Base-by-base conservation (phyloP, 2,329 filamentous ascomycete species). In the Drechslera avenae region DNA sequence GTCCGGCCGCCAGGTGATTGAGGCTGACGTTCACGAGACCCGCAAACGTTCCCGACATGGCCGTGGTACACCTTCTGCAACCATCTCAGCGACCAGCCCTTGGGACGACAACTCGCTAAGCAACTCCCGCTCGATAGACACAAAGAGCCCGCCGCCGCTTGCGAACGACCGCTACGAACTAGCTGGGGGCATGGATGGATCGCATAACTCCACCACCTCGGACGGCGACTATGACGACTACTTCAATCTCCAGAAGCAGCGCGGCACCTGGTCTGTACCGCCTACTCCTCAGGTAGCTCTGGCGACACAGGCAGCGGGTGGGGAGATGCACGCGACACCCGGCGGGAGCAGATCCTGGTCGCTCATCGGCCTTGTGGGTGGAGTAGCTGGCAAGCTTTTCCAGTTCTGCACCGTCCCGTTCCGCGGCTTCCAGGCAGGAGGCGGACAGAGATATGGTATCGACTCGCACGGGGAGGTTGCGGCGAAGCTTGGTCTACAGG, bases 401-500 rank as follows among this genome's bases (percentile, higher is more conserved):
- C 84, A 91, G 60, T 94, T 96, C 64, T 96, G 92, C 76, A 76
- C 78, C 0, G 84, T 78, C 18, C 84, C 88, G 0, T 95, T 97
- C 66, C 82, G 83, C 46, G 92, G 92, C 0, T 97, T 97, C 71
- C 86, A 92, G 55, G 91, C 92, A 10, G 93, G 92, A 6, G 90
- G 88, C 3, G 93, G 92, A 7, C 80, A 79, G 52, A 86, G 85
- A 19, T 96, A 92, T 66, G 77, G 82, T 5, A 76, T 90, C 60
- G 69, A 78, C n/a, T 48, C 58, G 6, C 62, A 72, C 26, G 51
- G 53, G 52, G 59, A 64, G 52, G 55, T 68, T n/a, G 63, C 59
- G 5, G 56, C 58, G 4, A 63, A 64, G 34, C 50, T 67, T 2
- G 61, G 60, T 1, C 49, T 63, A 4, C 60, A 66, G 9, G 62